Conservation (phyloP, 2,329 filamentous ascomycete species). For the Microcyclosporella mali region DNA sequence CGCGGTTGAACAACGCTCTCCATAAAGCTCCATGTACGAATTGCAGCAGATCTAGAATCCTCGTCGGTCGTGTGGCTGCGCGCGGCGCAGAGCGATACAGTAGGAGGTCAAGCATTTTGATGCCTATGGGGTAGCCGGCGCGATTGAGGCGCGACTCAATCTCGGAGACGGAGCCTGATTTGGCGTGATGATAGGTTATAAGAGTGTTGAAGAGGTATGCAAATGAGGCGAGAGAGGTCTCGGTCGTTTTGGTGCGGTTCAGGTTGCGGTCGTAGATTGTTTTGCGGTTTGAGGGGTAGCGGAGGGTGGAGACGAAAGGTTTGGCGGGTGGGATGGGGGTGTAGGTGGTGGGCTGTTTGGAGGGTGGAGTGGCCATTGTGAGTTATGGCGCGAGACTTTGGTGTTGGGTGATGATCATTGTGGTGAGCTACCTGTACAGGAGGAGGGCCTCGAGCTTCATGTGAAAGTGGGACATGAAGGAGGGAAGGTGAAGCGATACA, state of each 20-base stretch:
- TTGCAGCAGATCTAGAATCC: constrained; percentile 84
- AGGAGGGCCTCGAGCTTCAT: not conserved
- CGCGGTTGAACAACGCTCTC: constrained; percentile 83
- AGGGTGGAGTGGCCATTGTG: not conserved
- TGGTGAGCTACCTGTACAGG: not conserved
- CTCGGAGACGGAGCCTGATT: constrained; percentile 88
- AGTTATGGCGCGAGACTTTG: not conserved
- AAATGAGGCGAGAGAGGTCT: constrained; percentile 89
- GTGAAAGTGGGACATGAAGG: not conserved
- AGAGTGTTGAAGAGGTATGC: constrained; percentile 95
- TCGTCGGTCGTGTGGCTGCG: constrained; percentile 66
- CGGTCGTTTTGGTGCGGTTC: constrained; percentile 79
- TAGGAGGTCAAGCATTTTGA: constrained; percentile 90
- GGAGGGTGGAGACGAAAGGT: constrained; percentile 53
- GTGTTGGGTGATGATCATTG: too few relatives aligned
- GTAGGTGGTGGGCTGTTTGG: constrained; percentile 12
- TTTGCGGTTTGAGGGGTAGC: constrained; percentile 87
- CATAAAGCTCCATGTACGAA: constrained; percentile 91
- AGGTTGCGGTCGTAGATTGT: constrained; percentile 96
- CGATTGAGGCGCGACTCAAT: constrained; percentile 54
- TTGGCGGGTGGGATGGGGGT: constrained; percentile 28
- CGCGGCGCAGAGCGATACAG: constrained; percentile 73
- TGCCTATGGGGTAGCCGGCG: constrained; percentile 78
- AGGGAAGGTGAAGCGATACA: too few relatives aligned
- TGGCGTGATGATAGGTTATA: constrained; percentile 86